Percentiles rank a stretch among this genome's conserved stretches.
phyloP scores from a whole-genome alignment of 305 asterid species.

The Solanum hybrid region DNA sequence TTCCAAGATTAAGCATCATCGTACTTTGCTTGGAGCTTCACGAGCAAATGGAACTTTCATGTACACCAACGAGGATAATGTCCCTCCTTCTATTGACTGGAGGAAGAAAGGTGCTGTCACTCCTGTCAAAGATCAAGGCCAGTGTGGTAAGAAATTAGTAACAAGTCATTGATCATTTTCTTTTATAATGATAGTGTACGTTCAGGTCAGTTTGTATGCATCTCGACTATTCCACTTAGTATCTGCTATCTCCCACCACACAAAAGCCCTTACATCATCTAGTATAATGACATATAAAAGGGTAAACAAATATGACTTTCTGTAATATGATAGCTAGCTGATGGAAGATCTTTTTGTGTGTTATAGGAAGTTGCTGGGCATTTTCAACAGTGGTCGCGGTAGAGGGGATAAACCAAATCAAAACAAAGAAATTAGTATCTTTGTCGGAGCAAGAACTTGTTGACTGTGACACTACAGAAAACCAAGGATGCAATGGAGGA shows the following conservation, averaged over 20 bases:
- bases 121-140: slow-evolving; percentile 77
- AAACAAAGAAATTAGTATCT: slow-evolving; percentile 49
- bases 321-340: not conserved
- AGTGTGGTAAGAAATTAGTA: slow-evolving; percentile 45
- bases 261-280: not conserved
- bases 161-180: not conserved
- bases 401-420: slow-evolving; percentile 78
- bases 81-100: slow-evolving; percentile 82
- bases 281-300: not conserved
- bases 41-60: slow-evolving; percentile 36
- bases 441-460: slow-evolving; percentile 83
- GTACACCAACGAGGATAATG: slow-evolving; percentile 36
- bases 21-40: slow-evolving; percentile 38
- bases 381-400: slow-evolving; percentile 82
- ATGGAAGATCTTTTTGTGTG: not conserved
- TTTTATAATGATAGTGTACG: not conserved
- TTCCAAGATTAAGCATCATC: slow-evolving; percentile 55
- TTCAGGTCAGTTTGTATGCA: not conserved
- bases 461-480: slow-evolving; percentile 59
- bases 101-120: slow-evolving; percentile 71
- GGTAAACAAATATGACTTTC: not conserved
- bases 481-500: slow-evolving; percentile 85
- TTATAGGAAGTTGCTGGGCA: slow-evolving; percentile 93
- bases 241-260: not conserved
- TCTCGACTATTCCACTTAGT: not conserved